These are phyloP conservation scores for Thalassiosira profunda DNA, from an alignment of 108 stramenopile genomes.

Conservation along the genomic window DNA sequence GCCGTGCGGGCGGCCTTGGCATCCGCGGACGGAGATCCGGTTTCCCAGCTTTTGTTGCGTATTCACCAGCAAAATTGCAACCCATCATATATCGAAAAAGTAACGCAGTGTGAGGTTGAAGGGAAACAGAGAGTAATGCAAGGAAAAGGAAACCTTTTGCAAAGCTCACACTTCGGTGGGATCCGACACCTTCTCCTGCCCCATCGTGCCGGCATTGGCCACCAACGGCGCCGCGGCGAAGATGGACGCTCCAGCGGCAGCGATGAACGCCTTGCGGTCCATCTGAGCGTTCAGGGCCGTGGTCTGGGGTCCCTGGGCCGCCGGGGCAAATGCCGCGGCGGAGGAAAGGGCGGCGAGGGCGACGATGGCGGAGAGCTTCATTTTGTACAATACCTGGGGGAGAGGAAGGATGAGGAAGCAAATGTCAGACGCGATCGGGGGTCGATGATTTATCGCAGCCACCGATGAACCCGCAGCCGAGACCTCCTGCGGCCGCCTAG, in stretches of 20 bases:
- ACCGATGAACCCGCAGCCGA: too few relatives aligned
- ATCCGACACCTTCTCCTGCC: slow-evolving; percentile 65
- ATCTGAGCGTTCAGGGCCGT: slow-evolving; percentile 67
- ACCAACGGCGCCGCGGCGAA: slow-evolving; percentile 63
- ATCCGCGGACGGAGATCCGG: slow-evolving; percentile 62
- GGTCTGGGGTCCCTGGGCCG: slow-evolving; percentile 11
- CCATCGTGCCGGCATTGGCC: slow-evolving; percentile 78
- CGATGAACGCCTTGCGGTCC: slow-evolving; percentile 72
- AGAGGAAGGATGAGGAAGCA: too few relatives aligned
- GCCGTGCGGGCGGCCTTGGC: slow-evolving; percentile 64
- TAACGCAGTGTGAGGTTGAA: too few relatives aligned
- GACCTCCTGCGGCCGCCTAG: too few relatives aligned
- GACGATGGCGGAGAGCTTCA: slow-evolving; percentile 45
- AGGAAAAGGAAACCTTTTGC: neutral
- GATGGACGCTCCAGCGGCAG: slow-evolving; percentile 65
- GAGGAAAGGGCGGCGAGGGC: slow-evolving; percentile 35
- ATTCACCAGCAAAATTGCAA: neutral
- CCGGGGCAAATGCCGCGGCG: slow-evolving; percentile 44
- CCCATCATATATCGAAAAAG: neutral
- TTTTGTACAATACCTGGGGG: too few relatives aligned
- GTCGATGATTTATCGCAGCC: too few relatives aligned
- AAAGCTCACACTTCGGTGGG: slow-evolving; percentile 71
- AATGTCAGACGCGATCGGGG: too few relatives aligned
- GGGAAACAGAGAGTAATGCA: too few relatives aligned
- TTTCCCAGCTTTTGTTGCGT: slow-evolving; percentile 60